Percentiles rank a stretch among this genome's conserved stretches.
Conservation (phyloP, 2,329 filamentous ascomycete species). For the Aschersonia sp. region DNA sequence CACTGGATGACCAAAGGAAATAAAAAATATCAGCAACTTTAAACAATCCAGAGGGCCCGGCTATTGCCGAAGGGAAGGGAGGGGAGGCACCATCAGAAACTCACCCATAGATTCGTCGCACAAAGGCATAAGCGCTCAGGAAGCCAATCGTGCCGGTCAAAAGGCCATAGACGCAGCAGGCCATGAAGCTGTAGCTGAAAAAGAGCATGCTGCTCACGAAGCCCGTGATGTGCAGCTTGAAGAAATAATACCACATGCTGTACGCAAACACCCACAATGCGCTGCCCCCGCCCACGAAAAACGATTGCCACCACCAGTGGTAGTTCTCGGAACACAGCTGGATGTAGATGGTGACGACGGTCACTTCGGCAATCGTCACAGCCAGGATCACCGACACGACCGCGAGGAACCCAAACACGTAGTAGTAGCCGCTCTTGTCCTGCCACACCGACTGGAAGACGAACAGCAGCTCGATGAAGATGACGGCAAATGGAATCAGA, state of each 20-base stretch:
- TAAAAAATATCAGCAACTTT: background rate
- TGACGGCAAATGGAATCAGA: conserved; percentile 69
- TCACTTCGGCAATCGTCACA: conserved; percentile 68
- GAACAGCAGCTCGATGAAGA: conserved; percentile 78
- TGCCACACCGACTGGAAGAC: conserved; percentile 81
- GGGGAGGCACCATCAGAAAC: conserved; percentile 12
- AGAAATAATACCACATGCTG: conserved; percentile 71
- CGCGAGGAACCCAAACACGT: conserved; percentile 75
- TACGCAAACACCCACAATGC: conserved; percentile 73
- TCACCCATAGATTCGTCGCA: conserved; percentile 69
- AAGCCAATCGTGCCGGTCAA: conserved; percentile 76
- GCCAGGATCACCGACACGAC: conserved; percentile 59
- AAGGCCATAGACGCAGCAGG: conserved; percentile 67
- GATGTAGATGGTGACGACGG: conserved; percentile 68
- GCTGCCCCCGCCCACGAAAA: conserved; percentile 62
- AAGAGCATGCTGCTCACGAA: conserved; percentile 70
- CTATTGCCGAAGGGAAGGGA: background rate
- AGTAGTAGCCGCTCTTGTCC: conserved; percentile 85
- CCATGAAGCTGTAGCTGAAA: conserved; percentile 73
- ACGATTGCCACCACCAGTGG: conserved; percentile 87
- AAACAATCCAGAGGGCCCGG: no score
- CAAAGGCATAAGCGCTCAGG: conserved; percentile 69
- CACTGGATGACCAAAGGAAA: conserved; percentile 16
- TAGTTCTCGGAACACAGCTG: conserved; percentile 78
- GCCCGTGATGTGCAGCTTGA: conserved; percentile 66